Percentiles rank a stretch among this genome's conserved stretches.
Conservation (phyloP, 2,329 filamentous ascomycete genomes). For the Coniochaeta hoffmannii region DNA sequence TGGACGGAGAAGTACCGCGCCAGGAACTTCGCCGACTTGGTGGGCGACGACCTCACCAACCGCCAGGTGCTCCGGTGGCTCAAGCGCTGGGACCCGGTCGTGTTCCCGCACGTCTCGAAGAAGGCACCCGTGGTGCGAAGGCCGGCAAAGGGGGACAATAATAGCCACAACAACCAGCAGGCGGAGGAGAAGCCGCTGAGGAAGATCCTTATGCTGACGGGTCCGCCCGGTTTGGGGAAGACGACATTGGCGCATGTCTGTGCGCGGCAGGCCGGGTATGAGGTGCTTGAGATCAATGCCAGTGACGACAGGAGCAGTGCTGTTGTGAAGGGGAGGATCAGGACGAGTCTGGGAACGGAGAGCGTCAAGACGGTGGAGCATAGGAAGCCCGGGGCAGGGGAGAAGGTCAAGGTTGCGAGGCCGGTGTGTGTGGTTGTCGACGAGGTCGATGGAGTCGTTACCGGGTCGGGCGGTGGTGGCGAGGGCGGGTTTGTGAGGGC, state of each 20-base stretch:
- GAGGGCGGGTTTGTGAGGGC: slow-evolving; percentile 96
- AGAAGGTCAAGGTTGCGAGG: slow-evolving; percentile 63
- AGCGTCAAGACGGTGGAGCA: slow-evolving; percentile 75
- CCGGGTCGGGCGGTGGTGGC: slow-evolving; percentile 66
- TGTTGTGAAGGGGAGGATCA: slow-evolving; percentile 85
- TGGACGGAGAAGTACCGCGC: slow-evolving; percentile 99
- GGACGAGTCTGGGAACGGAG: slow-evolving; percentile 88
- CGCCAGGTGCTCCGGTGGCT: slow-evolving; percentile 86
- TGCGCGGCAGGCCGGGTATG: slow-evolving; percentile 89
- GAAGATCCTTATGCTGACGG: slow-evolving; percentile 85
- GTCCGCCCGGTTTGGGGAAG: slow-evolving; percentile 89
- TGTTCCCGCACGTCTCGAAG: slow-evolving; percentile 72
- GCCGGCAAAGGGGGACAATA: slow-evolving; percentile 24
- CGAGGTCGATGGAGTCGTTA: slow-evolving; percentile 90
- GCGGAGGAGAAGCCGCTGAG: slow-evolving; percentile 71
- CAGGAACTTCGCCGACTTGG: slow-evolving; percentile 82
- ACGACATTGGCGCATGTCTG: slow-evolving; percentile 96
- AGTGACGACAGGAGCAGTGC: slow-evolving; percentile 88
- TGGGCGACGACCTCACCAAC: slow-evolving; percentile 92
- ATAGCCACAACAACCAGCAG: slow-evolving; percentile 34
- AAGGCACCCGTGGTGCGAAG: slow-evolving; percentile 41
- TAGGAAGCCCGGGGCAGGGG: slow-evolving; percentile 41
- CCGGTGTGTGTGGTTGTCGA: slow-evolving; percentile 93
- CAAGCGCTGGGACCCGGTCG: slow-evolving; percentile 86
- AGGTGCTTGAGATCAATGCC: slow-evolving; percentile 94